Evolutionary conservation across 23 red algal species (phyloP), one percentile per base, ranked within the genome.

Genomic region (Gracilaria gracilis): DNA sequence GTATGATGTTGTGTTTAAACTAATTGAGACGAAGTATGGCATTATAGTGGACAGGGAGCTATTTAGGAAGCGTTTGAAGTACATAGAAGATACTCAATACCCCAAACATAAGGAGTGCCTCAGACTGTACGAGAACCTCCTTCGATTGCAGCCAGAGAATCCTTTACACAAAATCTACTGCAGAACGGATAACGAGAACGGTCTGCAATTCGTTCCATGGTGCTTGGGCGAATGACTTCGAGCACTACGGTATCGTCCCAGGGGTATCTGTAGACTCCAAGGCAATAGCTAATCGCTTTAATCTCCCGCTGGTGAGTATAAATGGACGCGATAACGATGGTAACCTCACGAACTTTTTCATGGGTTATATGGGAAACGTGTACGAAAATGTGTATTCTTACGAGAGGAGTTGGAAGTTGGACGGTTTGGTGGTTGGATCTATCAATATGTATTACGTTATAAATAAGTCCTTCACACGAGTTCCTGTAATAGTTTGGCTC

Each of bases 311-410:
- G 4, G 32, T 80, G 0, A 80, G 1, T 8, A 24, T 58, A 23
- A 80, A 55, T 27, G 75, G 75, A 14, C 48, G 75, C 7, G 25
- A 50, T 8, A 50, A 80, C 57, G 46, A 80, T 27, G 42, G 75
- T 16, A 34, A 34, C 20, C 32, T 80, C 17, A 31, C 55, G 28
- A 80, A 0, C 8, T 55, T 55, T 2, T 55, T 55, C 51, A 55
- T 55, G 51, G 51, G 16, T 55, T 55, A 55, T 55, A 55, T 55
- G 51, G 51, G 51, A 27, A 12, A 23, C 21, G 21, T 20, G 9
- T 7, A 17, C 23, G 17, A 4, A 58, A 79, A 0, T 79, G 23
- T 0, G 74, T 53, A 23, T 21, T 15, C n/a, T n/a, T n/a, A n/a
- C n/a, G n/a, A n/a, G n/a, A n/a, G n/a, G n/a, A n/a, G n/a, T 13